Evolutionary conservation across 345 rosid species (phyloP), one percentile per base, ranked within the genome.

Genomic region (Carallia pectinifolia): DNA sequence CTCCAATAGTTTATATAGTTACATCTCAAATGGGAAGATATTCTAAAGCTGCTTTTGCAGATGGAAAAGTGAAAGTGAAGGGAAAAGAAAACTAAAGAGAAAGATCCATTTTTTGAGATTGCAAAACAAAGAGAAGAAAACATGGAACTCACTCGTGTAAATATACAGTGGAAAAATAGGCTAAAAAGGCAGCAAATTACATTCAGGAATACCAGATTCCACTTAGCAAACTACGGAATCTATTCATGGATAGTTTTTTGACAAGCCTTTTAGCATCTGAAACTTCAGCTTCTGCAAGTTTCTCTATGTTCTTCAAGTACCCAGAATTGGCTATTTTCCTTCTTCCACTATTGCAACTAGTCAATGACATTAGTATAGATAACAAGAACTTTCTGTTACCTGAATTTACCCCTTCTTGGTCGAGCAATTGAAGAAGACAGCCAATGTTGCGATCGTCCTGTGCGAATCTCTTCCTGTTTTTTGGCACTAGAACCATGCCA

Each of bases 211-310:
- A 89, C 97, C 95, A 93, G 79, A 93, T 72, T 78, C 97, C 97
- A 76, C 77, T 88, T 38, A 91, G 80, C 78, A 93, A 71, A 48
- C 82, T 85, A 4, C 92, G 85, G 74, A 93, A 88, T 75, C 85
- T 82, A 72, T 88, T 89, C 10, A 79, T 70, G 31, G 98, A 93
- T 29, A 93, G 66, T 74, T 86, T 94, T 83, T 89, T 85, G 67
- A 90, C 85, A 74, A 94, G 92, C 74, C 76, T 86, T 82, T 90
- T 94, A 64, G 96, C 98, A 74, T 89, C 98, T 8, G 79, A 70
- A 54, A 82, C 93, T 73, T 91, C 97, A 15, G 88, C 88, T 68
- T 86, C 96, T 16, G 98, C 92, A 62, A 94, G 84, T 77, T 91
- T 94, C 74, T 90, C 96, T 53, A 94, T 83, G 84, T 79, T 87